Evolutionary conservation across 352 stramenopile genomes (phyloP), one percentile per base, ranked within the genome.

Genomic region (Saprolegnia parasitica): DNA sequence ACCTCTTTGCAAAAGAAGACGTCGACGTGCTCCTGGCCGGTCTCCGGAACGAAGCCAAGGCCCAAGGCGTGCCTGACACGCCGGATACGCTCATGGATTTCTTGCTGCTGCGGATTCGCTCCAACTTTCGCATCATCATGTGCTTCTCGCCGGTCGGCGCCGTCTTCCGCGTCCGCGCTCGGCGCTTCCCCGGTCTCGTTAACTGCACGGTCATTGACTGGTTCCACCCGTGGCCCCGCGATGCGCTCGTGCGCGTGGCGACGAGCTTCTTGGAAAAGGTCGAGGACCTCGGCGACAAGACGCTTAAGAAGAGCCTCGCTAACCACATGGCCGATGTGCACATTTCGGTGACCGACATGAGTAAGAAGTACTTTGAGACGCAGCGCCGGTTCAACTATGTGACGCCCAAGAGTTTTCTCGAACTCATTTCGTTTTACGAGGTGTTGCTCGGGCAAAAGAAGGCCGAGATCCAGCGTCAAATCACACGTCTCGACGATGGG

Each of bases 371-470:
- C 82, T 90, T 97, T 67, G 89, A 98, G 70, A 97, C 90, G 8
- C 93, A 98, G 73, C 81, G 95, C 0, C 86, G 97, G 9, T 98
- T 98, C 89, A 99, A 99, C 76, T 99, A 99, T 76, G 96, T 98
- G 60, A 99, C 97, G 47, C 96, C 97, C 8, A 99, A 99, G 81
- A 98, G 89, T 72, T 99, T 98, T 80, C 81, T 99, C 24, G 96
- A 99, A 78, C 80, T 99, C 15, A 99, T 99, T 55, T 90, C 81
- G 39, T 98, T 99, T 71, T 99, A 99, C 84, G 97, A 98, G 76
- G 97, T 98, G 71, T 71, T 99, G 46, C 83, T 99, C 24, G 90
- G 88, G 64, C 88, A 96, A 63, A 98, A 99, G 62, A 97, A 98
- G 68, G 83, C 90, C 52, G 88, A 98, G 50, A 95, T 98, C 72